phyloP scores from a whole-genome alignment of 2,329 filamentous ascomycete species.

The Didymella sp. region DNA sequence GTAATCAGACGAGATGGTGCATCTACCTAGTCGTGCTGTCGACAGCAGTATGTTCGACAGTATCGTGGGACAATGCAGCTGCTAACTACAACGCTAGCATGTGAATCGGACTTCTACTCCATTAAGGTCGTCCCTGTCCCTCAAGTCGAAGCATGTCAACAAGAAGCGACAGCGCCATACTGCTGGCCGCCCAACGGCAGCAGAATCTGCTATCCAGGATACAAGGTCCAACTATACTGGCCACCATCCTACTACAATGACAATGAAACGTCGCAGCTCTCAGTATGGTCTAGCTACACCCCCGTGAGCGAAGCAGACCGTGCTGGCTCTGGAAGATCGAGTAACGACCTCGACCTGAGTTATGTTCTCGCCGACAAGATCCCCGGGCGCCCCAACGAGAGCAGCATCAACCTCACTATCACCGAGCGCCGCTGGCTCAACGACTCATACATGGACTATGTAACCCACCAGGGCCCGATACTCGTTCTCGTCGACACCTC shows the following conservation, averaged over 20 bases:
- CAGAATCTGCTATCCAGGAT: constrained; percentile 20
- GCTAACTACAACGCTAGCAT: constrained; percentile 12
- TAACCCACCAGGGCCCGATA: constrained; percentile 21
- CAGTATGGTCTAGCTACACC: not conserved
- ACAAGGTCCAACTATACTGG: constrained; percentile 18
- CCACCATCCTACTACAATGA: constrained; percentile 21
- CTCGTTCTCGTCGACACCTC: constrained; percentile 7
- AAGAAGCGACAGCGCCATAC: constrained; percentile 19
- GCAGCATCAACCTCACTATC: constrained; percentile 2
- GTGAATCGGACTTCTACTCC: not conserved
- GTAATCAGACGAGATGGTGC: constrained; percentile 6
- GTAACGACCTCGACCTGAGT: not conserved
- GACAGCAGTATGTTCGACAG: not conserved
- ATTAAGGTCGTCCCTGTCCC: not conserved
- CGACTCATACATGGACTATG: not conserved
- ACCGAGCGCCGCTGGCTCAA: not conserved
- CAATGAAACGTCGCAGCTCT: not conserved
- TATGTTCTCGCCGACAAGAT: not conserved
- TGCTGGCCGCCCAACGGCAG: constrained; percentile 31
- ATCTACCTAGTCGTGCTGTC: not conserved
- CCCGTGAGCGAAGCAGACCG: not conserved
- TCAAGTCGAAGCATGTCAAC: constrained; percentile 23
- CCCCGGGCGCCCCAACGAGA: constrained; percentile 10
- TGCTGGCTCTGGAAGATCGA: not conserved
- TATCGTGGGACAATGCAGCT: not conserved